Conservation (phyloP, 2,329 filamentous ascomycete species). For the Lasiodiplodia hormozganensis region DNA sequence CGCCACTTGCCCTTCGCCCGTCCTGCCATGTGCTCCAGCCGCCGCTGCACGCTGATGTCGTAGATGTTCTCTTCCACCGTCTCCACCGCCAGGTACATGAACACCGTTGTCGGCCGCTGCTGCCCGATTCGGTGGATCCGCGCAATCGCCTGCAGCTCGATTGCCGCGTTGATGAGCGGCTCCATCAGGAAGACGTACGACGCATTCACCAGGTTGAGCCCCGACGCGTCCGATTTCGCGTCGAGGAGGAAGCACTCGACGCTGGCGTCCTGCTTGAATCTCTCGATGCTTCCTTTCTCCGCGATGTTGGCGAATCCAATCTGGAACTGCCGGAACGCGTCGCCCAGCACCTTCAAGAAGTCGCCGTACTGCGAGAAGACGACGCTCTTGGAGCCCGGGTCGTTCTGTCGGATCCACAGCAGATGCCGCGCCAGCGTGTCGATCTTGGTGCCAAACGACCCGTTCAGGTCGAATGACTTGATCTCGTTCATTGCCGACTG, state of each 20-base stretch:
- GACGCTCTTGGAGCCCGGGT: constrained; percentile 88
- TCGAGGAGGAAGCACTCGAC: constrained; percentile 88
- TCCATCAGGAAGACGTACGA: constrained; percentile 96
- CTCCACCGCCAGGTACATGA: constrained; percentile 90
- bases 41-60: constrained; percentile 78
- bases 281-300: constrained; percentile 70
- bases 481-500: constrained; percentile 77
- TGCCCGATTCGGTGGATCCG: constrained; percentile 96
- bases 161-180: constrained; percentile 88
- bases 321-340: constrained; percentile 72
- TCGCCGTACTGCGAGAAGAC: constrained; percentile 92
- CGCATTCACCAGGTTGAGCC: constrained; percentile 89
- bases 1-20: constrained; percentile 25
- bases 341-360: constrained; percentile 76
- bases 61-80: constrained; percentile 95
- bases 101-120: constrained; percentile 85
- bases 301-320: constrained; percentile 79
- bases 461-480: constrained; percentile 76
- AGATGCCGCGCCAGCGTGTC: constrained; percentile 76
- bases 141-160: constrained; percentile 94
- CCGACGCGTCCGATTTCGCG: constrained; percentile 85
- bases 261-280: constrained; percentile 76
- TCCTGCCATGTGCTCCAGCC: constrained; percentile 76
- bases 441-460: constrained; percentile 87
- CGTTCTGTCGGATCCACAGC: constrained; percentile 81